A percentile compares a stretch with the other conserved stretches of the same genome.
phyloP scores from a whole-genome alignment of 768 basidiomycete genomes.

The Lactifluus subvellereus region DNA sequence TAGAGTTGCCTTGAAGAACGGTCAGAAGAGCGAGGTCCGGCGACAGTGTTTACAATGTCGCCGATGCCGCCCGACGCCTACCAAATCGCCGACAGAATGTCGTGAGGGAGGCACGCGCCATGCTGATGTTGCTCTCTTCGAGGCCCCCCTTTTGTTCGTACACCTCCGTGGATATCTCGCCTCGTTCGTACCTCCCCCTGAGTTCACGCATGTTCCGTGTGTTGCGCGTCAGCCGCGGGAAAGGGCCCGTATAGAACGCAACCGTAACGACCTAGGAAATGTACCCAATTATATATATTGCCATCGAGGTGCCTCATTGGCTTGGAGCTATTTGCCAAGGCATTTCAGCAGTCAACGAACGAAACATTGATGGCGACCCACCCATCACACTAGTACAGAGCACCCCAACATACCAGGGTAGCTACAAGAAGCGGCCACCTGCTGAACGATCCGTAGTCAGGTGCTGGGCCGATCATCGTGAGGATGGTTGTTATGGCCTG shows the following conservation, averaged over 20 bases:
- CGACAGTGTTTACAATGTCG: conserved; percentile 53
- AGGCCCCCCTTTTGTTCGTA: conserved; percentile 69
- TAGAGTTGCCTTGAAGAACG: conserved; percentile 50
- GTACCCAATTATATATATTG: conserved; percentile 70
- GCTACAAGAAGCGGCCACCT: conserved; percentile 68
- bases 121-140: conserved; percentile 80
- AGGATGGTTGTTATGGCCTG: conserved; percentile 74
- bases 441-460: conserved; percentile 71
- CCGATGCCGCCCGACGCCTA: conserved; percentile 75
- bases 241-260: conserved; percentile 72
- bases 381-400: conserved; percentile 69
- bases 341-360: conserved; percentile 46
- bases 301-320: conserved; percentile 71
- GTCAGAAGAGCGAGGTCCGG: conserved; percentile 66
- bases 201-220: conserved; percentile 55
- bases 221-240: conserved; percentile 76
- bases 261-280: conserved; percentile 74
- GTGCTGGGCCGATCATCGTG: conserved; percentile 63
- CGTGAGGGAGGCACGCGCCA: conserved; percentile 50
- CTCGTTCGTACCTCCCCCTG: conserved; percentile 49
- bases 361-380: conserved; percentile 30
- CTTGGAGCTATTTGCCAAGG: conserved; percentile 51
- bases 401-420: conserved; percentile 71
- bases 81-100: background rate
- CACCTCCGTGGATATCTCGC: conserved; percentile 53